These are phyloP conservation scores for Xerocomus brunneocitrinus DNA, from an alignment of 768 basidiomycete species.

Conservation along the genomic window DNA sequence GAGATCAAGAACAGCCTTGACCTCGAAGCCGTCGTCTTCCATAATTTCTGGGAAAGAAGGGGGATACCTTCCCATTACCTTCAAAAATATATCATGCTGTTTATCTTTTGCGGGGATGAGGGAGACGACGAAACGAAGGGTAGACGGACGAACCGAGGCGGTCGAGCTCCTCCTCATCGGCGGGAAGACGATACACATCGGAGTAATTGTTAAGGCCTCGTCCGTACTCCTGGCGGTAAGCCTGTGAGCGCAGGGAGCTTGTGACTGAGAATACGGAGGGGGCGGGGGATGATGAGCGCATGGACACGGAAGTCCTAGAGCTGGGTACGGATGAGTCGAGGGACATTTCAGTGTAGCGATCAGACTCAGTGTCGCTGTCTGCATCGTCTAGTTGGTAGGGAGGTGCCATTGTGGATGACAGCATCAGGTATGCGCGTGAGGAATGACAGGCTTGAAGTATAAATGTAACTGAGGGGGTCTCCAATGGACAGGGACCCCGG, in stretches of 20 bases:
- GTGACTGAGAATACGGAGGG: conserved; percentile 70
- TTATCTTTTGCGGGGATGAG: conserved; percentile 42
- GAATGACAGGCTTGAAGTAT: conserved; percentile 15
- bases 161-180: conserved; percentile 71
- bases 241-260: conserved; percentile 53
- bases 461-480: conserved; percentile 17
- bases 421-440: neutral
- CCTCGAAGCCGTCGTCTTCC: conserved; percentile 53
- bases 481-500: conserved; percentile 23
- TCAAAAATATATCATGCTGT: conserved; percentile 62
- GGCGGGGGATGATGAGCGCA: conserved; percentile 60
- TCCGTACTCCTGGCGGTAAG: conserved; percentile 64
- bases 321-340: conserved; percentile 37
- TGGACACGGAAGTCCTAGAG: conserved; percentile 57
- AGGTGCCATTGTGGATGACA: conserved; percentile 12
- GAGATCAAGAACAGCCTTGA: conserved; percentile 65
- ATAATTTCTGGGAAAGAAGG: conserved; percentile 54
- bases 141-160: conserved; percentile 50
- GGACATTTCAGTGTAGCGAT: conserved; percentile 41
- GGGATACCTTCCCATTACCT: conserved; percentile 65
- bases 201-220: conserved; percentile 73
- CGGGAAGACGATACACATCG: conserved; percentile 72
- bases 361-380: conserved; percentile 44
- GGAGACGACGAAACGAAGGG: conserved; percentile 2
- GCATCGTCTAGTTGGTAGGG: conserved; percentile 33